Base-by-base conservation (phyloP, 345 rosid genomes). In the Lepidium aucheri region DNA sequence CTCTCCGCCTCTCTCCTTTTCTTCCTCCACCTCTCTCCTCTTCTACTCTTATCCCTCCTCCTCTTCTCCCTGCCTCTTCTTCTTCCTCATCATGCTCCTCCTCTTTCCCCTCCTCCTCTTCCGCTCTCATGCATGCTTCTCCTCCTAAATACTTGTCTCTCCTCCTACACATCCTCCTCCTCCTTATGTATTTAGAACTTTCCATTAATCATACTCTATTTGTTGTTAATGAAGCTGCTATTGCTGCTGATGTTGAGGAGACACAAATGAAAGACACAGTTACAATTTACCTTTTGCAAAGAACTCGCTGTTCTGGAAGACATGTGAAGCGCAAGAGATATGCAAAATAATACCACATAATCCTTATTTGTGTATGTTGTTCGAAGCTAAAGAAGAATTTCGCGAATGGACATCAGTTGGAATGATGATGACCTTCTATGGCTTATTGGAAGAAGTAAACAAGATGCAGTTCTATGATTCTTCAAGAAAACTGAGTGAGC, bases 391-490 rank as follows among this genome's bases (percentile, higher is more conserved):
- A 65, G 85, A 82, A 66, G 83, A 77, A 65, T 42, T 74, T 58
- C 89, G 89, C 5, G 96, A 90, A 80, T 88, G 85, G 54, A 26
- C 81, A 5, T 91, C 96, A 39, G 67, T 90, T 64, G 91, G 94
- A n/a, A 65, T 82, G 49, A 84, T 84, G 89, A 85, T 87, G 14
- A 82, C 78, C 1, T 90, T 76, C 56, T 71, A 86, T 5, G 62
- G 78, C 60, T 76, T 87, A 78, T 61, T 81, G 10, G 88, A 87
- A 15, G 84, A 85, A 80, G 76, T 80, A 5, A 65, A 65, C 22
- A 32, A 17, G 12, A 60, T 72, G 71, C 67, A 69, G 13, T 52
- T 66, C n/a, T 70, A 77, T 61, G 80, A 70, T 63, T 57, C 83
- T 4, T 46, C 74, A 63, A 69, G 63, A 53, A 38, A 42, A 28